A percentile compares a stretch with the other conserved stretches of the same genome.
phyloP scores from a whole-genome alignment of 202 grass and related monocot species.

The Saccharum hybrid region DNA sequence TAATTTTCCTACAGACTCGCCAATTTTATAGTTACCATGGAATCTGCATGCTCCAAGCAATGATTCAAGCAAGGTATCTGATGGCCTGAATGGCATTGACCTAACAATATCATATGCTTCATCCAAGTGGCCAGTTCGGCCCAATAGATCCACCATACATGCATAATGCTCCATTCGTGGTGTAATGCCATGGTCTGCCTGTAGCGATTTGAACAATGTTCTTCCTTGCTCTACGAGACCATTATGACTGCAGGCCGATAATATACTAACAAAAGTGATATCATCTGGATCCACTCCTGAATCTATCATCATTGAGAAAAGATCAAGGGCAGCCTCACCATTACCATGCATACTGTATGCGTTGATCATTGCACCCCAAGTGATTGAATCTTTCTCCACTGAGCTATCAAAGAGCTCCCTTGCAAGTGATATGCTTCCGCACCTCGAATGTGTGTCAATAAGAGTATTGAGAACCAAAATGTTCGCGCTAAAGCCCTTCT shows the following conservation, averaged over 20 bases:
- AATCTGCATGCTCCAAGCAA: conserved; percentile 76
- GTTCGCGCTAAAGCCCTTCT: conserved; percentile 45
- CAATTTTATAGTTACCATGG: conserved; percentile 68
- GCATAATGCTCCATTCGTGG: conserved; percentile 77
- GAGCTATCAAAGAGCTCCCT: conserved; percentile 60
- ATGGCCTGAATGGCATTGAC: conserved; percentile 60
- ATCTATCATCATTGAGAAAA: conserved; percentile 65
- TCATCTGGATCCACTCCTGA: conserved; percentile 61
- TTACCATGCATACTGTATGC: conserved; percentile 67
- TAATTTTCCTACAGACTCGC: conserved; percentile 59
- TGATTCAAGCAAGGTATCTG: conserved; percentile 67
- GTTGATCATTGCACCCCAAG: conserved; percentile 81
- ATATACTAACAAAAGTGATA: conserved; percentile 67
- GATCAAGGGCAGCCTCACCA: conserved; percentile 51
- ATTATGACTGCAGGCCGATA: conserved; percentile 73
- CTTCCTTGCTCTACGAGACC: conserved; percentile 62
- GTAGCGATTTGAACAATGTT: conserved; percentile 64
- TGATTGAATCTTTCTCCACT: conserved; percentile 59
- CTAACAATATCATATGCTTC: conserved; percentile 69
- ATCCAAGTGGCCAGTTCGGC: conserved; percentile 62
- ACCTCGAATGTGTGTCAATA: conserved; percentile 64
- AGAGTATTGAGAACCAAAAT: conserved; percentile 59
- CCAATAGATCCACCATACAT: conserved; percentile 75
- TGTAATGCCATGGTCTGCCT: conserved; percentile 48
- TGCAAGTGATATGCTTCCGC: conserved; percentile 59